Evolutionary conservation across 176 grass and related monocot species (phyloP), one percentile per base, ranked within the genome.

Genomic region (Oryza brachyantha): DNA sequence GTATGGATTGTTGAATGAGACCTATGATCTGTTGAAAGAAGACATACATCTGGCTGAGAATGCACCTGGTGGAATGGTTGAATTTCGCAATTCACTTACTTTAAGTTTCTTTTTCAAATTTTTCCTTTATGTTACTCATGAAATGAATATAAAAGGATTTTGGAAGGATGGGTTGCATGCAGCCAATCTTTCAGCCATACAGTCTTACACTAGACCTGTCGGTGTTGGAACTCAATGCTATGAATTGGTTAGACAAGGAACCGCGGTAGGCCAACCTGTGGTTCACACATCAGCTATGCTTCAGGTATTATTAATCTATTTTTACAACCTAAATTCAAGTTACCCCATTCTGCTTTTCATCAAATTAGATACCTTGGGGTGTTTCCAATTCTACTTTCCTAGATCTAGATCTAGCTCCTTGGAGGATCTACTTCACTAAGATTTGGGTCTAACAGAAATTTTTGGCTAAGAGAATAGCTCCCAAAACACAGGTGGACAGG

Each of bases 21-120:
- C 83, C 25, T 83, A 90, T 28, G 72, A 90, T 85, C 78, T 90
- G 22, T 92, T 97, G 68, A 88, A 97, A 84, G 87, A 97, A 50
- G 95, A 97, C 34, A 84, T 94, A 57, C 36, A 48, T 81, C 85
- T 97, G 76, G 75, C 74, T 48, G 91, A 94, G 29, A 68, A 97
- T 84, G 95, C 91, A 77, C 95, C 95, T 65, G 95, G 95, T 84
- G 95, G 95, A 84, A 97, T 97, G 95, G 71, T 90, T 73, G 95
- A 94, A 90, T 97, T 97, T 60, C 92, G 95, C 50, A 92, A 84
- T 84, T 97, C 95, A 40, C 83, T 97, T 73, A 94, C 87, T 10
- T 76, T 94, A 80, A 97, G 95, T 90, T 97, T 97, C 92, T 94
- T 94, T 79, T 97, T 90, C 78, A 97, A 97, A 90, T 97, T 97